Evolutionary conservation across 441 rosid genomes (phyloP).

Genomic region (Eruca vesicaria): DNA sequence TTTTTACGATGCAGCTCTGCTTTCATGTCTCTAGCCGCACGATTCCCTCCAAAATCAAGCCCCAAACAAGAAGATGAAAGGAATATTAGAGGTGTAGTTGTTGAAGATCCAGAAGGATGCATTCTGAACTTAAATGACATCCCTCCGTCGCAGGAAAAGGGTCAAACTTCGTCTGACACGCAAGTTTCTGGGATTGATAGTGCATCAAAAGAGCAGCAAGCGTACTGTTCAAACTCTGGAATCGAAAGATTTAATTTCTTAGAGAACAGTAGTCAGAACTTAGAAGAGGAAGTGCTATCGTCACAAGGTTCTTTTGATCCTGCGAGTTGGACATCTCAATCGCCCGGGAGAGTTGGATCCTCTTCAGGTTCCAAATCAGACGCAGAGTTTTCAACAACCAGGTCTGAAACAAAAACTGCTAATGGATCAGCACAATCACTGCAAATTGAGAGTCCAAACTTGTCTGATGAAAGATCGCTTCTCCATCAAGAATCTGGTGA

Average conservation of each 20-base stretch:
- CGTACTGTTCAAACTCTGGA: slow-evolving; percentile 40
- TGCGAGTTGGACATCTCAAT: slow-evolving; percentile 39
- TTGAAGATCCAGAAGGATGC: slow-evolving; percentile 70
- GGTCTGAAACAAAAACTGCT: slow-evolving; percentile 35
- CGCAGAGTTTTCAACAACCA: slow-evolving; percentile 47
- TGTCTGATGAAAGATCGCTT: slow-evolving; percentile 44
- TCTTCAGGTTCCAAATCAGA: slow-evolving; percentile 58
- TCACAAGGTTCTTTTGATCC: slow-evolving; percentile 63
- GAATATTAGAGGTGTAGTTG: slow-evolving; percentile 35
- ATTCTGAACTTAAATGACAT: slow-evolving; percentile 38
- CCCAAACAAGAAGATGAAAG: slow-evolving; percentile 31
- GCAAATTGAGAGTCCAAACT: slow-evolving; percentile 32
- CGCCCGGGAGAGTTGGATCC: slow-evolving; percentile 48
- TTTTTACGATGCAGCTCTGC: slow-evolving; percentile 76
- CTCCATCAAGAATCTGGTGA: slow-evolving; percentile 35
- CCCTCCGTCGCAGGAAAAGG: slow-evolving; percentile 47
- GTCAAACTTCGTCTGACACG: slow-evolving; percentile 34
- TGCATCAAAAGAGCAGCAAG: slow-evolving; percentile 42
- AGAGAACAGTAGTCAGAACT: slow-evolving; percentile 46
- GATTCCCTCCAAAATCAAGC: slow-evolving; percentile 64
- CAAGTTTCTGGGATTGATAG: slow-evolving; percentile 41
- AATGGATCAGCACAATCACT: slow-evolving; percentile 36
- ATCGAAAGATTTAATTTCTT: slow-evolving; percentile 43
- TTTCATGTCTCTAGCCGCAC: slow-evolving; percentile 86
- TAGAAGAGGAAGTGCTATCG: slow-evolving; percentile 70